Evolutionary conservation across 2,329 filamentous ascomycete species (phyloP).

Genomic region (Penicillium decumbens): DNA sequence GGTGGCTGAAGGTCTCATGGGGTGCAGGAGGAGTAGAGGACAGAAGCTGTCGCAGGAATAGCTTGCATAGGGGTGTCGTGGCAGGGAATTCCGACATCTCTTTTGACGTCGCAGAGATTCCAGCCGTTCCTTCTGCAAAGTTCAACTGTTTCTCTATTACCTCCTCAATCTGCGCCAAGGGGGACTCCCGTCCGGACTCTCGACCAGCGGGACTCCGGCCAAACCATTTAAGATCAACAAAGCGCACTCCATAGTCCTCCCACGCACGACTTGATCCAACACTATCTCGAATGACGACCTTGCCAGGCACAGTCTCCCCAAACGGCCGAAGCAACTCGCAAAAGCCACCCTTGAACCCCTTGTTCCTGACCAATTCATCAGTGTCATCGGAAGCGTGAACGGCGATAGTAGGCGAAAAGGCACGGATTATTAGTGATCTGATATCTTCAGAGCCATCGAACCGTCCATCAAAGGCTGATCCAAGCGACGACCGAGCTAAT

Average conservation of each 20-base stretch:
- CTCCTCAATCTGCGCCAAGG: conserved; percentile 64
- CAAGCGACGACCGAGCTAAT: conserved; percentile 45
- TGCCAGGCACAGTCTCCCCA: conserved; percentile 80
- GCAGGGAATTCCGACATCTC: conserved; percentile 32
- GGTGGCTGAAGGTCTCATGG: conserved; percentile 91
- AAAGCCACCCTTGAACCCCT: conserved; percentile 77
- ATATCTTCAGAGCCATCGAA: conserved; percentile 53
- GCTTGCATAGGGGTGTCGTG: conserved; percentile 73
- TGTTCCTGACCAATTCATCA: conserved; percentile 70
- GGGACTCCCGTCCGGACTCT: conserved; percentile 37
- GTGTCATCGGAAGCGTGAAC: conserved; percentile 84
- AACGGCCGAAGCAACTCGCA: conserved; percentile 85
- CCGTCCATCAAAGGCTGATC: conserved; percentile 50
- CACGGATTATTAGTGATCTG: conserved; percentile 66
- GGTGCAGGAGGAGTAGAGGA: conserved; percentile 73
- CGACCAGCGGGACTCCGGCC: conserved; percentile 33
- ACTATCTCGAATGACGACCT: conserved; percentile 86
- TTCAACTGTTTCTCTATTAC: conserved; percentile 74
- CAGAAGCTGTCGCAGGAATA: conserved; percentile 78
- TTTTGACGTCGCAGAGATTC: conserved; percentile 26
- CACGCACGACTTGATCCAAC: conserved; percentile 74
- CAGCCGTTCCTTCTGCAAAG: conserved; percentile 60
- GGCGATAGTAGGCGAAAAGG: conserved; percentile 84
- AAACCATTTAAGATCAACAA: conserved; percentile 61
- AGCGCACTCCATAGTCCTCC: conserved; percentile 87